Conservation (phyloP, 768 basidiomycete genomes). For the Xerocomus brunneocitrinus region DNA sequence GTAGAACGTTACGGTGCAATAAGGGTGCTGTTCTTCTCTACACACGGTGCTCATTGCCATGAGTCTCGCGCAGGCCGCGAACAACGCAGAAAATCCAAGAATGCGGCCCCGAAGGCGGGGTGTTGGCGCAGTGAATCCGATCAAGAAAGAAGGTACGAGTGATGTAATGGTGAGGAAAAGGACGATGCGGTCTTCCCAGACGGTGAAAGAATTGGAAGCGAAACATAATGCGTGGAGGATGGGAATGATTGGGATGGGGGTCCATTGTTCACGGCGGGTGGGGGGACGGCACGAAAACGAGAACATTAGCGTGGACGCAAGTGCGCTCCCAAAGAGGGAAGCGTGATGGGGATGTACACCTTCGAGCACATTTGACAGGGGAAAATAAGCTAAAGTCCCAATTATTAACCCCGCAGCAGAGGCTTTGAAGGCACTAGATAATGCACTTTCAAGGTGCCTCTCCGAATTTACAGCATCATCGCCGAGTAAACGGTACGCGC, state of each 20-base stretch:
- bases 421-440: slow-evolving; percentile 33
- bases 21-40: slow-evolving; percentile 90
- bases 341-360: slow-evolving; percentile 51
- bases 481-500: slow-evolving; percentile 49
- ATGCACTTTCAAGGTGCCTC: slow-evolving; percentile 34
- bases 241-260: slow-evolving; percentile 44
- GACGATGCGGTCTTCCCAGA: slow-evolving; percentile 90
- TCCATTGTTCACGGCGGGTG: slow-evolving; percentile 25
- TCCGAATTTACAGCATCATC: slow-evolving; percentile 38
- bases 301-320: slow-evolving; percentile 45
- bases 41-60: slow-evolving; percentile 84
- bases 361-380: slow-evolving; percentile 33
- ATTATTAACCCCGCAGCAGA: slow-evolving; percentile 35
- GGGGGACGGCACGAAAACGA: slow-evolving; percentile 39
- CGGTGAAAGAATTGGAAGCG: slow-evolving; percentile 92
- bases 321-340: slow-evolving; percentile 43
- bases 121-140: slow-evolving; percentile 65
- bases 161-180: slow-evolving; percentile 70
- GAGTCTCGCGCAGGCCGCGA: slow-evolving; percentile 65
- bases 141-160: slow-evolving; percentile 54
- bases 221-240: slow-evolving; percentile 72
- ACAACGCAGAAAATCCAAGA: slow-evolving; percentile 62
- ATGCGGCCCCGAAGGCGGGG: slow-evolving; percentile 69
- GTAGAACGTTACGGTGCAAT: slow-evolving; percentile 89
- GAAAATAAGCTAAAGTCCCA: slow-evolving; percentile 32